Evolutionary conservation across 768 basidiomycete species (phyloP).

Genomic region (Baorangia bicolor): DNA sequence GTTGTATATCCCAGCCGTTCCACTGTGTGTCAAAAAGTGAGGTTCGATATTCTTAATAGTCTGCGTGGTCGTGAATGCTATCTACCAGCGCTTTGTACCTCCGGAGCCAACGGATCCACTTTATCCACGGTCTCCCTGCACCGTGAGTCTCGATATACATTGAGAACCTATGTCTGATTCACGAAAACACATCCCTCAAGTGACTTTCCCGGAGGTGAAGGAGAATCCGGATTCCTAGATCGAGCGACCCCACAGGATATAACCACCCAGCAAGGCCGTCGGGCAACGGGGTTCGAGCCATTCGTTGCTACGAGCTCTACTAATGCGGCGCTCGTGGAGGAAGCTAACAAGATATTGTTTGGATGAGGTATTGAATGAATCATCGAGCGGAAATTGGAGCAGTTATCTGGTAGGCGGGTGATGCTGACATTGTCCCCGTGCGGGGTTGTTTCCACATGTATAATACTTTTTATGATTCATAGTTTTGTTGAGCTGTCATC

Average conservation of each 20-base stretch:
- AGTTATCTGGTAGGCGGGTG: background rate
- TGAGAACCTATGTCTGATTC: background rate
- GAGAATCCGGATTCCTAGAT: conserved; percentile 45
- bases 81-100: conserved; percentile 45
- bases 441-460: background rate
- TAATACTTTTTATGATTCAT: background rate
- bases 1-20: conserved; percentile 55
- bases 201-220: conserved; percentile 53
- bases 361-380: conserved; percentile 1
- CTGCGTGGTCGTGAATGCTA: background rate
- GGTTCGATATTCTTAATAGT: conserved; percentile 1
- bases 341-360: conserved; percentile 29
- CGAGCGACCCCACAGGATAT: conserved; percentile 38
- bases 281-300: conserved; percentile 43
- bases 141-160: conserved; percentile 37
- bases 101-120: conserved; percentile 48
- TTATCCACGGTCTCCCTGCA: conserved; percentile 46
- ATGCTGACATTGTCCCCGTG: background rate
- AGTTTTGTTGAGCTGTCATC: no score
- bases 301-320: conserved; percentile 22
- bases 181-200: conserved; percentile 21
- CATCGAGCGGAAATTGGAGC: background rate
- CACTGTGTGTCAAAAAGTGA: conserved; percentile 50
- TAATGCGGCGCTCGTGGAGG: conserved; percentile 22
- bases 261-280: conserved; percentile 35